Percentiles rank a stretch among this genome's conserved stretches.
Evolutionary conservation across 192 early-diverging fungal genomes (phyloP).

Genomic region (Podila epicladia): DNA sequence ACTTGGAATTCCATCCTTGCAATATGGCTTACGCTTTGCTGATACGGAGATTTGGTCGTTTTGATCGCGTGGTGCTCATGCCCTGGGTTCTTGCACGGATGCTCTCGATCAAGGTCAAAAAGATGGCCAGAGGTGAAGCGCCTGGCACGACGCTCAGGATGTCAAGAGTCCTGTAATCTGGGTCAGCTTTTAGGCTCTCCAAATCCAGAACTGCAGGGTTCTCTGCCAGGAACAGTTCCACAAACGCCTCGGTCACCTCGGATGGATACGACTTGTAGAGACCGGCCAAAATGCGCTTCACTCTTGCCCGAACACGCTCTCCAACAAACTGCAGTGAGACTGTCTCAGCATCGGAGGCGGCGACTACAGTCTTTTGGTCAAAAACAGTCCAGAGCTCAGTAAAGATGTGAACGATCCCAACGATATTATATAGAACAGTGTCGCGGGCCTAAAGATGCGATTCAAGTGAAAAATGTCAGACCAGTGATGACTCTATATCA

Average conservation of each 20-base stretch:
- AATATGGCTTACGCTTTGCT: conserved; percentile 64
- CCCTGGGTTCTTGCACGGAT: conserved; percentile 56
- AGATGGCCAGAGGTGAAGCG: conserved; percentile 30
- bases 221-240: conserved; percentile 74
- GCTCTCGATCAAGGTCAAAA: conserved; percentile 58
- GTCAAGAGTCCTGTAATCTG: conserved; percentile 38
- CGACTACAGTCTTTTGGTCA: conserved; percentile 27
- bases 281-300: conserved; percentile 63
- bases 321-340: conserved; percentile 55
- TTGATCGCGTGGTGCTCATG: conserved; percentile 36
- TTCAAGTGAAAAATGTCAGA: neutral
- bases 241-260: conserved; percentile 69
- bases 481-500: neutral
- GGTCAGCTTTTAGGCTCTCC: conserved; percentile 44
- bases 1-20: too few species aligned
- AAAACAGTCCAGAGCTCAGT: conserved; percentile 60
- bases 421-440: conserved; percentile 54
- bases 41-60: conserved; percentile 50
- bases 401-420: conserved; percentile 58
- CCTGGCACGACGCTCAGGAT: conserved; percentile 31
- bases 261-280: conserved; percentile 61
- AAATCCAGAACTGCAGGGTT: conserved; percentile 59
- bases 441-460: conserved; percentile 53
- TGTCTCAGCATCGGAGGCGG: conserved; percentile 15
- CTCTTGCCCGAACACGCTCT: conserved; percentile 52